Evolutionary conservation across 2,329 filamentous ascomycete genomes (phyloP), one percentile per base, ranked within the genome.

Genomic region (Verticillium albo-atrum): DNA sequence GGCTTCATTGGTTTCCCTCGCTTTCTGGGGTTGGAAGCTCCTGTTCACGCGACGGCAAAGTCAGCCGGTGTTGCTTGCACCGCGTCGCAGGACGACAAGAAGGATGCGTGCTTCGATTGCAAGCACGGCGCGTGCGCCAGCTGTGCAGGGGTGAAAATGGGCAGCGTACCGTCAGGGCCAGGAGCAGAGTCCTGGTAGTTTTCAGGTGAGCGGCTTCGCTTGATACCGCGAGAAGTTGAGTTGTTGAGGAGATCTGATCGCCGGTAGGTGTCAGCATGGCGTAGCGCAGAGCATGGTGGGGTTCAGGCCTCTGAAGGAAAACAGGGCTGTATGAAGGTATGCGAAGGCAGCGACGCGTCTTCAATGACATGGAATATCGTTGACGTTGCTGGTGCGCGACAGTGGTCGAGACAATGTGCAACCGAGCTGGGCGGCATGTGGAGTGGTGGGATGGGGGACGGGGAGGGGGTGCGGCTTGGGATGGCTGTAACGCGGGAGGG

Each of bases 201-300:
- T 68, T 90, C 85, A 68, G 89, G 89, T 65, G 91, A 93, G 65
- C 89, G 88, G 80, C 86, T 90, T 74, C 91, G 85, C 80, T 96
- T 96, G 68, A 88, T 78, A 67, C 90, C 89, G 73, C 90, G 87
- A 65, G 87, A 70, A 75, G 72, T 78, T 80, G 74, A n/a, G n/a
- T n/a, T 79, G 67, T 76, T 76, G 73, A 76, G 79, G 74, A 76
- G 74, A 75, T 77, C 85, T 82, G 69, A 76, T 60, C 59, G 65
- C 67, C 66, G 68, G 57, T 55, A 59, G 54, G 55, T 55, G 66
- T 73, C 65, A 74, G 72, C 66, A 70, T 66, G 59, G 56, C 60
- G 37, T 47, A 47, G 37, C 37, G 37, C 37, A 25, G 20, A 51
- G 58, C 50, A 55, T 60, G 55, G 56, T 35, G 52, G 60, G 50